A percentile compares a stretch with the other conserved stretches of the same genome.
Conservation (phyloP, 768 basidiomycete species). For the Naematelia aurantialba region DNA sequence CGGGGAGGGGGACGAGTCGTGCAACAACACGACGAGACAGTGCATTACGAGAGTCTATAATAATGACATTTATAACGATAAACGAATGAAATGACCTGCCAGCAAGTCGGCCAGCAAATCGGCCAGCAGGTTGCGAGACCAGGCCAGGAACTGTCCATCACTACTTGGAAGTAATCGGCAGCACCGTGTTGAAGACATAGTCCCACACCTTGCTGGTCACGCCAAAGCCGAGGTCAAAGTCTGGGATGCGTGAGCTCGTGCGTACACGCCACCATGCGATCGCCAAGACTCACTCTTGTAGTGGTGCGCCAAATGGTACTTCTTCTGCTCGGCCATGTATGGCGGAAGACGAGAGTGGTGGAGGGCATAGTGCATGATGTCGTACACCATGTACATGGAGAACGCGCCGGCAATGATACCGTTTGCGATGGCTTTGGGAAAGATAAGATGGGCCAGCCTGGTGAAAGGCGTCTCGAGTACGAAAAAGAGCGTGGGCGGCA, state of each 20-base stretch:
- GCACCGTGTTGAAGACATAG: conserved; percentile 59
- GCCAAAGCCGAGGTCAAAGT: conserved; percentile 94
- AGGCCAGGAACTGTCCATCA: background rate
- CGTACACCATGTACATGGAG: conserved; percentile 53
- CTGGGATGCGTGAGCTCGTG: conserved; percentile 26
- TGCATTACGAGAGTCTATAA: background rate
- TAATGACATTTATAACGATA: too few species aligned
- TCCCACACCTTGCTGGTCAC: conserved; percentile 95
- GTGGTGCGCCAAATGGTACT: conserved; percentile 95
- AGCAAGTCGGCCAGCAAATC: too few species aligned
- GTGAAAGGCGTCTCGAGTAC: conserved; percentile 80
- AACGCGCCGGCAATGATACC: conserved; percentile 82
- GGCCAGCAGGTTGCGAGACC: background rate
- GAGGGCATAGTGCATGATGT: conserved; percentile 70
- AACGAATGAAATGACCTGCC: too few species aligned
- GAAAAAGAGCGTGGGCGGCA: conserved; percentile 85
- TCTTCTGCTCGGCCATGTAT: conserved; percentile 89
- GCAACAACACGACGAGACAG: too few species aligned
- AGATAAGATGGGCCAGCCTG: conserved; percentile 70
- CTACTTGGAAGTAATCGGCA: conserved; percentile 1
- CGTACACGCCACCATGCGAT: conserved; percentile 3
- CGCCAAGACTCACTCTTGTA: conserved; percentile 65
- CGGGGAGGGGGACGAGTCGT: too few species aligned
- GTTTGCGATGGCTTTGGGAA: conserved; percentile 81
- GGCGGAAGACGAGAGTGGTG: conserved; percentile 82